Base-by-base conservation (phyloP, 2,329 filamentous ascomycete species). In the Fusarium virguliforme region DNA sequence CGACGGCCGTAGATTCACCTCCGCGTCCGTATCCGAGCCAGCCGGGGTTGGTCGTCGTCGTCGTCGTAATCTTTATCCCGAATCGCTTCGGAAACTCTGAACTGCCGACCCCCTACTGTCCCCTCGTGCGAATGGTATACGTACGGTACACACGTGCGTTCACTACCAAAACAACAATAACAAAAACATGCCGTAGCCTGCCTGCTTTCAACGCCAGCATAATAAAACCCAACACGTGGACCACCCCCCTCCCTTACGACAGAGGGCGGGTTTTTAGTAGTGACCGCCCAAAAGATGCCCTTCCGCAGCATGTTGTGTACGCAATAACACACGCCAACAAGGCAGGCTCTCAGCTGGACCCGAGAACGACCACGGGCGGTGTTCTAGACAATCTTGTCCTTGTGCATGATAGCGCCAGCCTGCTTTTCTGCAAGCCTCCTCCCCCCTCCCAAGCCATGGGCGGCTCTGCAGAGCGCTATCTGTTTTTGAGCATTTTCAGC, bases 391-490 rank as follows among this genome's bases (percentile, higher is more conserved):
- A 30, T 30, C 8, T 8, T 30, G 26, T 48, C 43, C 43, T 30
- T 30, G 43, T 48, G 43, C 43, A 30, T 48, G n/a, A 28, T 30
- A 13, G n/a, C 28, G n/a, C 30, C 32, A 35, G 32, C 48, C 30
- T 48, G 43, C 24, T 48, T 13, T 53, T 32, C 48, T 53, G 48
- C 48, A 53, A 53, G 48, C 30, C 30, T 18, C 28, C n/a, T 34
- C 46, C 24, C 22, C 24, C 12, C 10, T 46, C 41, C 18, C 22
- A 53, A 53, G 48, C 48, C 48, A 53, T 53, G 30, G 48, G 48
- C 30, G 48, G 48, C 48, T 53, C 48, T 53, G 48, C 48, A 53
- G 28, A 32, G 18, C 32, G 48, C 48, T 53, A 53, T 53, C 48
- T 53, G 32, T 48, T 48, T 30, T 48, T 30, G 43, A 48, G 26